phyloP scores from a whole-genome alignment of 2,329 filamentous ascomycete species.

The Microascus cirrosus region DNA sequence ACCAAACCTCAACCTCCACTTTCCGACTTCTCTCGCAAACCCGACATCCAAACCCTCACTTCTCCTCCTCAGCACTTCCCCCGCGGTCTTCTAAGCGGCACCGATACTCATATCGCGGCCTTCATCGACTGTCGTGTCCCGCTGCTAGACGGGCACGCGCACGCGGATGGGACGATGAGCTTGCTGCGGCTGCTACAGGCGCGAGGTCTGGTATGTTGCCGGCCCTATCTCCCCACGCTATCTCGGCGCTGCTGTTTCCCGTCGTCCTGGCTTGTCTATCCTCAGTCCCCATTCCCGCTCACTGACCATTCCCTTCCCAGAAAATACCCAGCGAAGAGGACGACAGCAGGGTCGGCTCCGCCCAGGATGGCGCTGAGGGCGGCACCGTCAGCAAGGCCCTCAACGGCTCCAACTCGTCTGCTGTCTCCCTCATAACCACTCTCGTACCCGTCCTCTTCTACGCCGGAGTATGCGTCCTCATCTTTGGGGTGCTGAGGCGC shows the following conservation, averaged over 20 bases:
- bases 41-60: too few relatives aligned
- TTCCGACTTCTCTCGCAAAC: too few relatives aligned
- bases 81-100: too few relatives aligned
- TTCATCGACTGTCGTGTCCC: too few relatives aligned
- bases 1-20: neutral
- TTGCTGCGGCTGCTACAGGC: conserved; percentile 1
- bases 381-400: conserved; percentile 22
- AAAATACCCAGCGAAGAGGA: conserved; percentile 8
- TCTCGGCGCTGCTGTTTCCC: neutral
- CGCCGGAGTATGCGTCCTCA: conserved; percentile 32
- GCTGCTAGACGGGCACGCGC: neutral
- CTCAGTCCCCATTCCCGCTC: neutral
- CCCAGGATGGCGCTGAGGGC: conserved; percentile 24
- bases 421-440: conserved; percentile 33
- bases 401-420: conserved; percentile 24
- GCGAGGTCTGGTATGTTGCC: neutral
- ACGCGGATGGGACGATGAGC: conserved; percentile 2
- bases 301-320: neutral
- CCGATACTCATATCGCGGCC: too few relatives aligned
- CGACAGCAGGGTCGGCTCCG: conserved; percentile 31
- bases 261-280: neutral
- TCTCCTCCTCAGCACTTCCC: too few relatives aligned
- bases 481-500: conserved; percentile 38
- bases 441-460: conserved; percentile 40
- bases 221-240: neutral